phyloP scores from a whole-genome alignment of 495 filamentous ascomycete species.

The Penicillium psychrofluorescens region DNA sequence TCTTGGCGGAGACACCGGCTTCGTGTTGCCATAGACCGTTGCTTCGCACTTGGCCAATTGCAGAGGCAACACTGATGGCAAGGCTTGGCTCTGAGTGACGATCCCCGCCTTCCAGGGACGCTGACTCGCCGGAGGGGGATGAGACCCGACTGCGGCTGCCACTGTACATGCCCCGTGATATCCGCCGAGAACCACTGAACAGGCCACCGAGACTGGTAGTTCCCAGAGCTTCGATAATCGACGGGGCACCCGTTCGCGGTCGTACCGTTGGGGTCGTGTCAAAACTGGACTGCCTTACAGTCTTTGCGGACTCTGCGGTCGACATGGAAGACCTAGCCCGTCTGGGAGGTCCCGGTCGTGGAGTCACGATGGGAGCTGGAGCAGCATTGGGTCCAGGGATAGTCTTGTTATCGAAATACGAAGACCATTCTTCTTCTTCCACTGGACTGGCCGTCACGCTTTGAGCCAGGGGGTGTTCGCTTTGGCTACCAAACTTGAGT shows the following conservation, averaged over 20 bases:
- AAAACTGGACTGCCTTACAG: conserved; percentile 41
- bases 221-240: conserved; percentile 40
- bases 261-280: conserved; percentile 23
- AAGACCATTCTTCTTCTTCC: conserved; percentile 29
- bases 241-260: conserved; percentile 34
- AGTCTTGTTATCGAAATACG: conserved; percentile 26
- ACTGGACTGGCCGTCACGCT: conserved; percentile 73
- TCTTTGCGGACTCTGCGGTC: conserved; percentile 54
- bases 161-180: conserved; percentile 41
- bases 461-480: conserved; percentile 75
- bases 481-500: conserved; percentile 37
- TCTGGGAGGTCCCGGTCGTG: conserved; percentile 38
- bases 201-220: conserved; percentile 46
- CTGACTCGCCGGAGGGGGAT: conserved; percentile 50
- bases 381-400: conserved; percentile 24
- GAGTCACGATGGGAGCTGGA: conserved; percentile 30
- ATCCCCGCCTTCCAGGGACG: conserved; percentile 44
- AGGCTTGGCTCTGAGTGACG: conserved; percentile 59
- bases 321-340: conserved; percentile 52
- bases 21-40: conserved; percentile 36
- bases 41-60: conserved; percentile 53
- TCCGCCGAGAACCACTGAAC: conserved; percentile 48
- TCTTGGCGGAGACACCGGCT: conserved; percentile 7
- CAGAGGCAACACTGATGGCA: conserved; percentile 53
- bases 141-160: conserved; percentile 42